Percentiles rank a stretch among this genome's conserved stretches.
Evolutionary conservation across 1,139 yeast genomes (phyloP).

Genomic region (Magnusiomyces ingens): DNA sequence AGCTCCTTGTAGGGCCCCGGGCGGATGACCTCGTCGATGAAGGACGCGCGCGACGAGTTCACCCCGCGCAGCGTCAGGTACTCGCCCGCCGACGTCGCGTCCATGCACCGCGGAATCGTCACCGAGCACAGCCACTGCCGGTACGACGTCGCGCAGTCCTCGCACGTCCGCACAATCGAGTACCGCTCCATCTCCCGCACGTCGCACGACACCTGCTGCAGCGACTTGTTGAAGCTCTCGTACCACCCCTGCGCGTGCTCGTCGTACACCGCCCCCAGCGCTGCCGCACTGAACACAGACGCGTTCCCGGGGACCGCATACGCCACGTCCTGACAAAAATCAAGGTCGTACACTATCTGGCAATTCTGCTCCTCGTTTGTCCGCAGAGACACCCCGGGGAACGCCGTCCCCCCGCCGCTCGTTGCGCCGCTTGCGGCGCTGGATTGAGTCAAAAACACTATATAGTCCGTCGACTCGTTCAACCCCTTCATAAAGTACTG

Average conservation of each 20-base stretch:
- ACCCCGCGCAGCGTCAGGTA: constrained; percentile 45
- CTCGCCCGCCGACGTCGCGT: constrained; percentile 39
- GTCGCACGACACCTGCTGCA: constrained; percentile 69
- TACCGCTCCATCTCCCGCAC: constrained; percentile 49
- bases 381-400: constrained; percentile 48
- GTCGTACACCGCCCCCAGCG: constrained; percentile 51
- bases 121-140: constrained; percentile 88
- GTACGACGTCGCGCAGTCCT: constrained; percentile 64
- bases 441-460: constrained; percentile 59
- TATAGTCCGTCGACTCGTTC: constrained; percentile 54
- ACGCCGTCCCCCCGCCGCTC: constrained; percentile 57
- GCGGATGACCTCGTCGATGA: constrained; percentile 47
- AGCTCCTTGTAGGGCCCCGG: constrained; percentile 76
- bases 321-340: constrained; percentile 75
- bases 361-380: constrained; percentile 55
- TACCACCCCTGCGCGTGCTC: constrained; percentile 49
- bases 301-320: constrained; percentile 73
- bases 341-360: constrained; percentile 63
- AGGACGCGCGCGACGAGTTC: constrained; percentile 54
- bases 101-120: constrained; percentile 80
- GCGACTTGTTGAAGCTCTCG: constrained; percentile 63
- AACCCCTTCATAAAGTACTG: constrained; percentile 60
- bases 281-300: constrained; percentile 27
- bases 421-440: constrained; percentile 16
- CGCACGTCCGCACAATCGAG: constrained; percentile 69